Evolutionary conservation across 495 filamentous ascomycete genomes (phyloP), one percentile per base, ranked within the genome.

Genomic region (Xylaria castorea): DNA sequence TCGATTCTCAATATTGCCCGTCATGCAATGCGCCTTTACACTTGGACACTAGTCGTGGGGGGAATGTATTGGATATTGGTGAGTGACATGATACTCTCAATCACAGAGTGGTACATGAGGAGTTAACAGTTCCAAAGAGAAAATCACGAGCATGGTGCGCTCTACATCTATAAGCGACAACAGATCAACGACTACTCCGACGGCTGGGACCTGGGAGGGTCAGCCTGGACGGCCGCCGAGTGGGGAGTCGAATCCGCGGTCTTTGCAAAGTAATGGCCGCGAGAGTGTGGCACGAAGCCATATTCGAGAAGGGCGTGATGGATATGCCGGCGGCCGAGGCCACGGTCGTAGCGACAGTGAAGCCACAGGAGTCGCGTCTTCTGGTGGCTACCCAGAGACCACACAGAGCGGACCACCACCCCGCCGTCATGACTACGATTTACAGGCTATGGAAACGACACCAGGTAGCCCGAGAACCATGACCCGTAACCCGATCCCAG

Each of bases 41-140:
- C 38, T 83, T 99, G 61, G 96, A 99, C 82, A 97, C 95, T 5
- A 98, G 94, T 80, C 89, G 96, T 66, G 97, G 96, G 51, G 96
- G 96, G 66, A 97, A 97, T 86, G 93, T 97, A 40, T 80, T 97
- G 53, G 94, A 98, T 84, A 90, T 98, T 70, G 95, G 95, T 98
- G 88, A 83, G 89, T 20, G 18, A 16, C 9, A 42, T 70, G 62
- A 71, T 62, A 73, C 63, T 34, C 62, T 51, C 50, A 60, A 71
- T 70, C 48, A 1, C 2, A 36, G 62, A 58, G 68, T 71, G 71
- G 70, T 77, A 34, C 58, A 51, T 64, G 73, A 48, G 63, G 34
- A 64, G 68, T 78, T 71, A 75, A 80, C 44, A 76, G 38, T 27
- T 42, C 36, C 51, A 74, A 81, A 97, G 96, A 97, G 78, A 98